Evolutionary conservation across 352 stramenopile genomes (phyloP).

Genomic region (Blastocystis sp.): DNA sequence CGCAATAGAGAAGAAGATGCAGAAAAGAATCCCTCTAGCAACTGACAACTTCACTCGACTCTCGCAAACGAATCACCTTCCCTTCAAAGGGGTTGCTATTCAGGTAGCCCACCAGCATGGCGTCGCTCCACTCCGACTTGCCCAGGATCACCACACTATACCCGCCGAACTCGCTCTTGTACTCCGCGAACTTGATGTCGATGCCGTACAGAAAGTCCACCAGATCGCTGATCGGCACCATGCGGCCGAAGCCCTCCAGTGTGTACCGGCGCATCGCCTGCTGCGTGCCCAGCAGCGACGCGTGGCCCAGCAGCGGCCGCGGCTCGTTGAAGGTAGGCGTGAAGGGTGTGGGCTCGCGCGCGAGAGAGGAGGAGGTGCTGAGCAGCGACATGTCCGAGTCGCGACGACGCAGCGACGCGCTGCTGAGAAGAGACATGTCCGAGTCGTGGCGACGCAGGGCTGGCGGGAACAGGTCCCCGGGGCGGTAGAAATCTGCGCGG

Average conservation of each 20-base stretch:
- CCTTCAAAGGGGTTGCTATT: constrained; percentile 17
- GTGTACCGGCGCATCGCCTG: neutral
- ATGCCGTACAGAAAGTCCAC: constrained; percentile 51
- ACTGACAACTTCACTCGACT: neutral
- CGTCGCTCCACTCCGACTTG: constrained; percentile 43
- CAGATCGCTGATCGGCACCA: constrained; percentile 28
- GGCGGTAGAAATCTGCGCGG: no score
- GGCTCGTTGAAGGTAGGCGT: no score
- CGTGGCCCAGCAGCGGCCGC: no score
- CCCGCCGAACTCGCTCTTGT: neutral
- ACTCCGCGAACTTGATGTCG: constrained; percentile 47
- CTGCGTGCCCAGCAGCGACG: neutral
- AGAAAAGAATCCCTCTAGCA: neutral
- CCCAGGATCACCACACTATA: constrained; percentile 40
- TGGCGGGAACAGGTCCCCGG: no score
- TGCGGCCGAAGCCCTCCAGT: neutral
- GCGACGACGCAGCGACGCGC: no score
- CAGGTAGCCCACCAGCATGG: constrained; percentile 27
- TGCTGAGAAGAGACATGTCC: no score
- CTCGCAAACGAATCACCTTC: constrained; percentile 16
- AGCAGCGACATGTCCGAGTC: no score
- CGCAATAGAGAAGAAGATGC: constrained; percentile 24
- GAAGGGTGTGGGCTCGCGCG: no score
- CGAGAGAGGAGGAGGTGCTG: no score
- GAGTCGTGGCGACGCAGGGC: no score